Conservation (phyloP, 805 yeast species). For the Maudiozyma serrabonitensis region DNA sequence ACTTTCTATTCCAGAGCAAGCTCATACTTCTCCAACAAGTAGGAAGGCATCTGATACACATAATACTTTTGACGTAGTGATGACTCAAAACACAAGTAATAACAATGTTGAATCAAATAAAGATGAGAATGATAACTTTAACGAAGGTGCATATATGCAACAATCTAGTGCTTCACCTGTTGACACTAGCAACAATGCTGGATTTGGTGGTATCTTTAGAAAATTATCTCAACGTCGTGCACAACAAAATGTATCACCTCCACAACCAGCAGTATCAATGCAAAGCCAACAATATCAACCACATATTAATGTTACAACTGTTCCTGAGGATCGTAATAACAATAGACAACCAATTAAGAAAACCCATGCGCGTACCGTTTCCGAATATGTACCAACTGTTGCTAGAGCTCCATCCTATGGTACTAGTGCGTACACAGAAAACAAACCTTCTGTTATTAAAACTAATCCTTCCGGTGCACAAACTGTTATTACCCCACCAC, state of each 20-base stretch:
- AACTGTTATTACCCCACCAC: conserved; percentile 12
- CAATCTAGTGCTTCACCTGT: conserved; percentile 14
- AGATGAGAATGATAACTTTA: neutral
- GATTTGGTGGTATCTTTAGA: conserved; percentile 29
- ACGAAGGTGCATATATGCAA: conserved; percentile 9
- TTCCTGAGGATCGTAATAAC: conserved; percentile 3
- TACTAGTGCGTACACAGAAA: neutral
- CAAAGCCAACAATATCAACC: conserved; percentile 1
- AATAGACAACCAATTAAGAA: conserved; percentile 8
- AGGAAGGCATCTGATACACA: conserved; percentile 22
- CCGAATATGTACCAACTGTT: conserved; percentile 27
- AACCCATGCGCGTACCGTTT: conserved; percentile 33
- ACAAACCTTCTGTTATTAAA: neutral
- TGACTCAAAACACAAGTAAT: conserved; percentile 4
- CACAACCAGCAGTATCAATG: conserved; percentile 5
- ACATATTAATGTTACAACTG: conserved; percentile 6
- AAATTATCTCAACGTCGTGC: conserved; percentile 28
- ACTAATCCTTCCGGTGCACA: neutral
- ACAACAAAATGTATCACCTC: conserved; percentile 6
- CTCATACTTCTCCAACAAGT: conserved; percentile 37
- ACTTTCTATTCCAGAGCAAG: conserved; percentile 40
- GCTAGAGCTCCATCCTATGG: conserved; percentile 27
- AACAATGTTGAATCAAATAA: conserved; percentile 14
- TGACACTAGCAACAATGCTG: conserved; percentile 17
- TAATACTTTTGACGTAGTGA: conserved; percentile 18